Conservation (phyloP, 2,329 filamentous ascomycete genomes). For the Sclerotinia trifoliorum region DNA sequence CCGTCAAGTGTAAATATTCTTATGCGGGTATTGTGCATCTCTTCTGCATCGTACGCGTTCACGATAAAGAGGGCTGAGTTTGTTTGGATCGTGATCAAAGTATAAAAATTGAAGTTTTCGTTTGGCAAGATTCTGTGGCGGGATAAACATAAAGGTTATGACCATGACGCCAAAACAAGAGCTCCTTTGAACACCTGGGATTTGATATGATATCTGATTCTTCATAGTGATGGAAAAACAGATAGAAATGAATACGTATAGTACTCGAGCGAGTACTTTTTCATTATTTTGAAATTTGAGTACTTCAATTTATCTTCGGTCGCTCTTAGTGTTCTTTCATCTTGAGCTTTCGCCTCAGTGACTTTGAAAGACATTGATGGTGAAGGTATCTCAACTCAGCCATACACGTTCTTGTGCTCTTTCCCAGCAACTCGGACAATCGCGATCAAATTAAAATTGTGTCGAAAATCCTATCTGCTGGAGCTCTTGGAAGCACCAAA, state of each 20-base stretch:
- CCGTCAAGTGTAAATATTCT: neutral
- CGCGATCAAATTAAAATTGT: slow-evolving; percentile 5
- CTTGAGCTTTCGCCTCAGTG: neutral
- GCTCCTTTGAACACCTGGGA: neutral
- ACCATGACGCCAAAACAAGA: neutral
- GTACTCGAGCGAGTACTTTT: neutral
- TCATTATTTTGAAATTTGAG: neutral
- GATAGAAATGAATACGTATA: neutral
- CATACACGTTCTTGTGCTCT: slow-evolving; percentile 9
- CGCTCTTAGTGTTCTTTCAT: no score
- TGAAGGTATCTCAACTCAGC: neutral
- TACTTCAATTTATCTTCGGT: no score
- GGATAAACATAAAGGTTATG: neutral
- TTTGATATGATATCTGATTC: neutral
- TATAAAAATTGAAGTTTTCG: neutral
- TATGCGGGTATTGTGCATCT: neutral
- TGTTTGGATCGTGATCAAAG: slow-evolving; percentile 13
- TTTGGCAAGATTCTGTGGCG: neutral
- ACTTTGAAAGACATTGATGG: neutral
- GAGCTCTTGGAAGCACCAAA: neutral
- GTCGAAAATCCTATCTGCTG: neutral
- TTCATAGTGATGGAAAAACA: neutral
- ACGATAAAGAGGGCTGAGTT: slow-evolving; percentile 4
- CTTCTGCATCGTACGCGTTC: neutral
- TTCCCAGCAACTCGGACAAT: neutral